Percentiles rank a stretch among this genome's conserved stretches.
These are phyloP conservation scores for Fusarium multiceps DNA, from an alignment of 2,329 filamentous ascomycete species.

Conservation along the genomic window DNA sequence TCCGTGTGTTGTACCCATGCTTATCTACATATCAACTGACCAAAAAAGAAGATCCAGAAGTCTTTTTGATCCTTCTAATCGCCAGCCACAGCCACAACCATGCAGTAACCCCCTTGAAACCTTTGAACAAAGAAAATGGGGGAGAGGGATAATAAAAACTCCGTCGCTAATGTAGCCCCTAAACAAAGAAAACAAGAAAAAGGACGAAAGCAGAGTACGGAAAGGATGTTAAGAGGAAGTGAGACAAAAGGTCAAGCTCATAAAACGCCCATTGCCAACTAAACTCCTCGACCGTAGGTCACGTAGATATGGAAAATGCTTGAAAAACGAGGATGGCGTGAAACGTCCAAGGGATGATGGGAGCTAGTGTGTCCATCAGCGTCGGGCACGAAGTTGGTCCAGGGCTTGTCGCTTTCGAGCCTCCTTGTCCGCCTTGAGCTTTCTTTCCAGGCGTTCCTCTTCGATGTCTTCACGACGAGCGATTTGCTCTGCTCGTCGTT, in stretches of 20 bases:
- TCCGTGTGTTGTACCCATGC: slow-evolving; percentile 12
- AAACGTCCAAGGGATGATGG: not conserved
- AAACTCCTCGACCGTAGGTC: slow-evolving; percentile 38
- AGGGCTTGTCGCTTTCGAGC: slow-evolving; percentile 60
- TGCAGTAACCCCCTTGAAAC: slow-evolving; percentile 19
- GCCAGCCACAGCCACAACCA: slow-evolving; percentile 29
- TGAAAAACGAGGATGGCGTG: not conserved
- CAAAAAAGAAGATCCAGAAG: not conserved
- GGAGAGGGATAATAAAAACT: slow-evolving; percentile 47
- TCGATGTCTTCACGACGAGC: slow-evolving; percentile 76
- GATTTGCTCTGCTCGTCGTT: slow-evolving; percentile 68
- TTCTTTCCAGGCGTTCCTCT: slow-evolving; percentile 71
- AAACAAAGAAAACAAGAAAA: slow-evolving; percentile 13
- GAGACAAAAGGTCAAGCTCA: slow-evolving; percentile 18
- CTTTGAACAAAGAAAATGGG: slow-evolving; percentile 5
- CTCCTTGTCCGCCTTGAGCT: slow-evolving; percentile 71
- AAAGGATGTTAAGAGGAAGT: slow-evolving; percentile 6
- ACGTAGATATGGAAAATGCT: slow-evolving; percentile 23
- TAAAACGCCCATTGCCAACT: slow-evolving; percentile 34
- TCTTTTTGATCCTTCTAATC: slow-evolving; percentile 5
- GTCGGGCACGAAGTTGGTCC: slow-evolving; percentile 50
- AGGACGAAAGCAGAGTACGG: slow-evolving; percentile 7
- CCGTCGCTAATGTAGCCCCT: slow-evolving; percentile 54
- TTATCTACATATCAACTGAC: slow-evolving; percentile 29
- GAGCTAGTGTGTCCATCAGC: slow-evolving; percentile 36